A percentile compares a stretch with the other conserved stretches of the same genome.
These are phyloP conservation scores for Malassezia sp. DNA, from an alignment of 1,284 basidiomycete species.

Conservation along the genomic window DNA sequence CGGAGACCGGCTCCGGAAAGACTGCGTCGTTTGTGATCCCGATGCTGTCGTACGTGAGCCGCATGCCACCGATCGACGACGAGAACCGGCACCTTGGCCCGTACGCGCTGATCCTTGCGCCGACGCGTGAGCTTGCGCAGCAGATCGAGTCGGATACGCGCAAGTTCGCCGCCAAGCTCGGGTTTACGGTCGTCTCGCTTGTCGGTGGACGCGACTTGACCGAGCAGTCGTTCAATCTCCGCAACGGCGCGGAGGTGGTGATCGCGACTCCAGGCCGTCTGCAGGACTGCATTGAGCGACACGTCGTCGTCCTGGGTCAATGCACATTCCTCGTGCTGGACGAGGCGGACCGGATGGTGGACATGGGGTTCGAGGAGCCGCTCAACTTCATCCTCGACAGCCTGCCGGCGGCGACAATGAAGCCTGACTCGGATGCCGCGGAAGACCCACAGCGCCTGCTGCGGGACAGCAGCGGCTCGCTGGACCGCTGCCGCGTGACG, in stretches of 20 bases:
- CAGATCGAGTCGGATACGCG: conserved; percentile 87
- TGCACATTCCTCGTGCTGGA: conserved; percentile 99
- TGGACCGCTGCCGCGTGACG: conserved; percentile 23
- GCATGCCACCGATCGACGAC: conserved; percentile 71
- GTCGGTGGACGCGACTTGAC: conserved; percentile 87
- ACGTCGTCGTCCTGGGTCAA: conserved; percentile 85
- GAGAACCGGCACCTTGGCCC: conserved; percentile 86
- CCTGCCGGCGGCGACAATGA: conserved; percentile 71
- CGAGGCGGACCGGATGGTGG: conserved; percentile 97
- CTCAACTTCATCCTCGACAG: conserved; percentile 89
- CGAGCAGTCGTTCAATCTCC: conserved; percentile 89
- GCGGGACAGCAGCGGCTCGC: conserved; percentile 19
- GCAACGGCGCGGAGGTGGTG: conserved; percentile 91
- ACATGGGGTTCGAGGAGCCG: conserved; percentile 88
- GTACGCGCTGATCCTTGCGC: conserved; percentile 82
- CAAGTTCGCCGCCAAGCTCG: conserved; percentile 77
- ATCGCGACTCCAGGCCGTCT: conserved; percentile 96
- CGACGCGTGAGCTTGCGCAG: conserved; percentile 92
- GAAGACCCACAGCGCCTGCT: conserved; percentile 41
- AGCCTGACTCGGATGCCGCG: conserved; percentile 56
- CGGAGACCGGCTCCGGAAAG: conserved; percentile 90
- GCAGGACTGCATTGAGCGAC: conserved; percentile 90
- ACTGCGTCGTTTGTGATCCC: conserved; percentile 98
- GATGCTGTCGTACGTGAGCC: conserved; percentile 85
- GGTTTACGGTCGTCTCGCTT: conserved; percentile 86